A percentile compares a stretch with the other conserved stretches of the same genome.
phyloP scores from a whole-genome alignment of 1,284 basidiomycete genomes.

The Flammula alnicola region DNA sequence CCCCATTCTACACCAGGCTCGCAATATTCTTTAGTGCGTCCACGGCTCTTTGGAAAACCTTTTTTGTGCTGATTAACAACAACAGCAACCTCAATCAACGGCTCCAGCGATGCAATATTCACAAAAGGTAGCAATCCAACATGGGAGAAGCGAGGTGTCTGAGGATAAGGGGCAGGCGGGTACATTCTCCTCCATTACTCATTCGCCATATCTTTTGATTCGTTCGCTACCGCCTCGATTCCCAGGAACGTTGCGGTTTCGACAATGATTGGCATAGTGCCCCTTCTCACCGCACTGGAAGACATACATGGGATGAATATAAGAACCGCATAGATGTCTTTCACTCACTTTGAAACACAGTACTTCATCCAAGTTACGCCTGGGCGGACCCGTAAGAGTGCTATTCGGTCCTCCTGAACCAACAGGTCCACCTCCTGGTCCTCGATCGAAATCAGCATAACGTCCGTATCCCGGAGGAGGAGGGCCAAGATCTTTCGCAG shows the following conservation, averaged over 20 bases:
- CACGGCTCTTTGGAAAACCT: too few species aligned
- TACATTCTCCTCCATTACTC: too few species aligned
- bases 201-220: conserved; percentile 42
- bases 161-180: too few species aligned
- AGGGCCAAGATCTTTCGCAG: conserved; percentile 82
- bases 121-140: too few species aligned
- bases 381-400: conserved; percentile 43
- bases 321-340: background rate
- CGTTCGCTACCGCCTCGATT: conserved; percentile 75
- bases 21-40: too few species aligned
- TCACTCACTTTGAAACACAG: conserved; percentile 83
- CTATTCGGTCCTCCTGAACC: conserved; percentile 28
- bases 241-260: conserved; percentile 83
- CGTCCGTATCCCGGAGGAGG: conserved; percentile 92
- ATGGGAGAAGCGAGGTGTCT: too few species aligned
- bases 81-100: too few species aligned
- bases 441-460: conserved; percentile 81
- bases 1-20: too few species aligned
- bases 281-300: conserved; percentile 85
- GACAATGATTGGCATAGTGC: conserved; percentile 94
- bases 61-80: too few species aligned
- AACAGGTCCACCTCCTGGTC: conserved; percentile 41
- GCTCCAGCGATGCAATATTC: too few species aligned
- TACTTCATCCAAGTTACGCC: conserved; percentile 85
- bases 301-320: background rate